Conservation (phyloP, 345 rosid genomes). For the Psidium guajava region DNA sequence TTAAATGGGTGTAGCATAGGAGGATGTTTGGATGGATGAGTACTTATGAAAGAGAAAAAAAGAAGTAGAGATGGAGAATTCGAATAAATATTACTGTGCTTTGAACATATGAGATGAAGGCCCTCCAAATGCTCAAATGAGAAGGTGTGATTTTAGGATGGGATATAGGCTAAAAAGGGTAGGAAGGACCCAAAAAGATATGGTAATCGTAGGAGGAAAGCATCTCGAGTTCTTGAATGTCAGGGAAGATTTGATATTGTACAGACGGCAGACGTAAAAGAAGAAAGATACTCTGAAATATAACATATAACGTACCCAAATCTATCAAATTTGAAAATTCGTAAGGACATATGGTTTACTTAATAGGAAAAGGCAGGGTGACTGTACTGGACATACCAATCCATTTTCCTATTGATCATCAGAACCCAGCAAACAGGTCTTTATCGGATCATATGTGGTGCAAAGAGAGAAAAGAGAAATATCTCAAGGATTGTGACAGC, state of each 20-base stretch:
- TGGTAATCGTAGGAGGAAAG: not conserved
- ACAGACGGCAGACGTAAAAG: not conserved
- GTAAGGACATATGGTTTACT: not conserved
- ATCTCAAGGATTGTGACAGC: not conserved
- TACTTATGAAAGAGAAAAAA: not conserved
- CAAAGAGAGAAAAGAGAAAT: not conserved
- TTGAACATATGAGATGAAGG: not conserved
- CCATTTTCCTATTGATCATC: not conserved
- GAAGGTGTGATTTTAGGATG: too few species aligned
- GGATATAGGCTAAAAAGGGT: too few species aligned
- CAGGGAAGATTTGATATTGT: not conserved
- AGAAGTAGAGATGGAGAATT: not conserved
- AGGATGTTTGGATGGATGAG: not conserved
- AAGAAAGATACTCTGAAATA: not conserved
- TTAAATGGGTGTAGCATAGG: not conserved
- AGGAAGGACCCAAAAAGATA: not conserved
- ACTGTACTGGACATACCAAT: not conserved
- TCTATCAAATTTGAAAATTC: not conserved
- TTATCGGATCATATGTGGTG: not conserved
- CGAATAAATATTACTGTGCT: not conserved
- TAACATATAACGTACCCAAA: not conserved
- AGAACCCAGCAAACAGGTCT: not conserved
- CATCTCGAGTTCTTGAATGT: not conserved
- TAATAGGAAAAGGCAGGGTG: not conserved
- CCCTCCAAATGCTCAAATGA: too few species aligned